Evolutionary conservation across 495 filamentous ascomycete genomes (phyloP).

Genomic region (Penicillium manginii): DNA sequence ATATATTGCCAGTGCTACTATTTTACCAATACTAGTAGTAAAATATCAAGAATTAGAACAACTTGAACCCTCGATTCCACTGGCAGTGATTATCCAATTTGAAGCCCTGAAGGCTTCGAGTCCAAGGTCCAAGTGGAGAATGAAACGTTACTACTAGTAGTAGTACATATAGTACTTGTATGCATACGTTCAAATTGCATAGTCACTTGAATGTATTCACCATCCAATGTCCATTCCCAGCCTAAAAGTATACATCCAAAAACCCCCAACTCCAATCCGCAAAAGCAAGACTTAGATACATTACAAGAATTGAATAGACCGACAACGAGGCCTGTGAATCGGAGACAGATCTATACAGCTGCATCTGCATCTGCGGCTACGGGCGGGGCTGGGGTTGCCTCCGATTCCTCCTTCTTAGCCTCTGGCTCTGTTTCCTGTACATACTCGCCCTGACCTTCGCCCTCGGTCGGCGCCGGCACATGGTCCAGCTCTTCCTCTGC

Average conservation of each 20-base stretch:
- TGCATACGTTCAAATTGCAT: too few species aligned
- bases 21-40: too few species aligned
- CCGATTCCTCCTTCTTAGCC: constrained; percentile 14
- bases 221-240: not conserved
- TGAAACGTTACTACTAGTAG: too few species aligned
- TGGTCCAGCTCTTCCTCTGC: not conserved
- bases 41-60: too few species aligned
- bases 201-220: not conserved
- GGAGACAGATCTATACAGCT: constrained; percentile 3
- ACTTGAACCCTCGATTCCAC: too few species aligned
- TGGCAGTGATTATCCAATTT: too few species aligned
- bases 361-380: not conserved
- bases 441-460: not conserved
- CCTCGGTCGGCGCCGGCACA: not conserved
- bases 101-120: too few species aligned
- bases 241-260: not conserved
- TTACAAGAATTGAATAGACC: not conserved
- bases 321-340: not conserved
- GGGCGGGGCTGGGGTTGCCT: constrained; percentile 9
- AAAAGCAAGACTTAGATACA: not conserved
- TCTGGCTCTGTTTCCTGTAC: constrained; percentile 6
- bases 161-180: too few species aligned
- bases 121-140: too few species aligned
- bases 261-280: not conserved
- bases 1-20: too few species aligned